Conservation (phyloP, 768 basidiomycete genomes). For the Podaxis rugospora region DNA sequence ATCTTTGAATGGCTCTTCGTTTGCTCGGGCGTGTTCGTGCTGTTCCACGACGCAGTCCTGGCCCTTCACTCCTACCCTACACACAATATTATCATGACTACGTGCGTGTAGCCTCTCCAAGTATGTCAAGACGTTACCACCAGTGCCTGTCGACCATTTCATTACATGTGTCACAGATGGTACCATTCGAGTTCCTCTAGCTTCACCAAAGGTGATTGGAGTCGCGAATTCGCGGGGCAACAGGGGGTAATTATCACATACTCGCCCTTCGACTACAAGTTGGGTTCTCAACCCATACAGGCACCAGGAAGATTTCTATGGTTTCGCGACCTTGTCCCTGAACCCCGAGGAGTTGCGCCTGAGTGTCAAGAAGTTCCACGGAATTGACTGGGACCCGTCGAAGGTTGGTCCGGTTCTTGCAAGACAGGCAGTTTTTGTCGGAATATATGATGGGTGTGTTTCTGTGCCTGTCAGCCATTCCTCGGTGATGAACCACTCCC, state of each 20-base stretch:
- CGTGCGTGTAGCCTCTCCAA: constrained; percentile 47
- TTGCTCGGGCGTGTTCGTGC: constrained; percentile 6
- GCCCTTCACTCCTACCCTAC: not conserved
- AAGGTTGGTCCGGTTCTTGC: constrained; percentile 50
- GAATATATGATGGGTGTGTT: constrained; percentile 86
- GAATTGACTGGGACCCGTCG: constrained; percentile 70
- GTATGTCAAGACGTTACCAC: constrained; percentile 16
- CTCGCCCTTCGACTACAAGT: not conserved
- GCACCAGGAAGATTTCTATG: constrained; percentile 87
- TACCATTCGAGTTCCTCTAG: constrained; percentile 61
- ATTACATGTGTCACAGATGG: constrained; percentile 42
- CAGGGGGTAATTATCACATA: constrained; percentile 43
- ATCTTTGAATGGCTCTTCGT: constrained; percentile 22
- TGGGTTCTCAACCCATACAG: constrained; percentile 33
- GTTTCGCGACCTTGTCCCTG: constrained; percentile 71
- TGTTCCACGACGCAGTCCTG: not conserved
- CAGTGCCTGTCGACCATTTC: not conserved
- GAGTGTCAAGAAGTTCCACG: constrained; percentile 57
- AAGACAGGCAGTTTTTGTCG: constrained; percentile 78
- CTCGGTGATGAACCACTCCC: constrained; percentile 5
- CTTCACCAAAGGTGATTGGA: constrained; percentile 76
- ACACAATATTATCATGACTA: constrained; percentile 61
- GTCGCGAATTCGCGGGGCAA: constrained; percentile 73
- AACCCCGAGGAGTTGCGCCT: constrained; percentile 68
- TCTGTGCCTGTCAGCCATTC: constrained; percentile 3